Evolutionary conservation across 2,329 filamentous ascomycete species (phyloP).

Genomic region (Thelonectria blattea): DNA sequence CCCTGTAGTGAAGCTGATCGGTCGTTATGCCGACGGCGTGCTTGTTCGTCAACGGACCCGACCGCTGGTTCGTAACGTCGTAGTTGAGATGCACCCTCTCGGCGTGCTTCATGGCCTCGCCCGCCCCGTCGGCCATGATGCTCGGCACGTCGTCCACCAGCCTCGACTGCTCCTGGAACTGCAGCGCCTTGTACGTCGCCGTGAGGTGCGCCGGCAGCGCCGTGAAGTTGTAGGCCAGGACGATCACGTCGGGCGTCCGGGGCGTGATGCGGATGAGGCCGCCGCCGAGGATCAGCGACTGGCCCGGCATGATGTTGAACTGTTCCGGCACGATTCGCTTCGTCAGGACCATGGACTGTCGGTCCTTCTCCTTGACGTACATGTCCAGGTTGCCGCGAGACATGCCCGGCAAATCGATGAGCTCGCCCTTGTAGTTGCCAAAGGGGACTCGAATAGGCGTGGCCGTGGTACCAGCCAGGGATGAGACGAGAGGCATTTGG

Average conservation of each 20-base stretch:
- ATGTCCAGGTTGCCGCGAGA: conserved; percentile 74
- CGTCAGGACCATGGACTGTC: conserved; percentile 77
- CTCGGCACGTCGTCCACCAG: conserved; percentile 63
- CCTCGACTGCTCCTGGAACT: conserved; percentile 70
- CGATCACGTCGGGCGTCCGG: conserved; percentile 60
- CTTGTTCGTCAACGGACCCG: conserved; percentile 73
- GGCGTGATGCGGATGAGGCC: conserved; percentile 90
- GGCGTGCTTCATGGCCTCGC: conserved; percentile 68
- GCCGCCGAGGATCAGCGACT: conserved; percentile 79
- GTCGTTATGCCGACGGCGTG: conserved; percentile 68
- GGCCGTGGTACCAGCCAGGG: conserved; percentile 90
- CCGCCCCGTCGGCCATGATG: conserved; percentile 66
- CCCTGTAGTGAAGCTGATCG: conserved; percentile 76
- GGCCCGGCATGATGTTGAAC: conserved; percentile 72
- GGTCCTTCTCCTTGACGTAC: conserved; percentile 71
- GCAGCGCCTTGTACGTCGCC: conserved; percentile 77
- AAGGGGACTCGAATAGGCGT: conserved; percentile 94
- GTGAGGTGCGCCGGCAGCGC: conserved; percentile 80
- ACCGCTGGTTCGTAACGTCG: conserved; percentile 82
- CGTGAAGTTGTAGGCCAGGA: conserved; percentile 88
- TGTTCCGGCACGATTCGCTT: conserved; percentile 76
- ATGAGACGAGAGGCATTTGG: conserved; percentile 83
- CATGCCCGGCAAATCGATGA: conserved; percentile 91
- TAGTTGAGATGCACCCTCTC: conserved; percentile 77
- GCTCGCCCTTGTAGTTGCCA: conserved; percentile 82